Evolutionary conservation across 2,329 filamentous ascomycete species (phyloP).

Genomic region (Diplodia scrobiculata): DNA sequence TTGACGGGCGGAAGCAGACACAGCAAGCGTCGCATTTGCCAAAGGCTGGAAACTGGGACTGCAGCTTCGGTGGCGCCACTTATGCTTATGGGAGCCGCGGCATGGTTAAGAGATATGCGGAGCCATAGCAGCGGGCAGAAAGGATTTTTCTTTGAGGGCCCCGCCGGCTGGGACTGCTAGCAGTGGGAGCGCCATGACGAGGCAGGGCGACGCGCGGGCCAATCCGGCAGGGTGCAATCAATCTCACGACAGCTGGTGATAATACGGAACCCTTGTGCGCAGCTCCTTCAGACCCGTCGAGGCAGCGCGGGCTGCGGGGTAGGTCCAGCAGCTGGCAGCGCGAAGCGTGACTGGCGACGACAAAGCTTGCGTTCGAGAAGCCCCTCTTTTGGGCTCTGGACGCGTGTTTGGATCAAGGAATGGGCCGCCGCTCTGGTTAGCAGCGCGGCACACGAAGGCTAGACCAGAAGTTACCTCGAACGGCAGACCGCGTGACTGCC

Average conservation of each 20-base stretch:
- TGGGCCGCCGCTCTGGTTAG: constrained; percentile 21
- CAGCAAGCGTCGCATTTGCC: constrained; percentile 21
- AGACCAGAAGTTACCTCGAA: constrained; percentile 22
- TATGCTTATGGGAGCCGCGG: constrained; percentile 23
- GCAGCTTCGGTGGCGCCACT: constrained; percentile 22
- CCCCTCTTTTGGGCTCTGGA: constrained; percentile 17
- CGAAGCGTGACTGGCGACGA: not conserved
- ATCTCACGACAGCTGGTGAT: constrained; percentile 26
- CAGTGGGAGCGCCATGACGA: not conserved
- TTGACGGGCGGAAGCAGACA: constrained; percentile 4
- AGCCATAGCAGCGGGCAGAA: constrained; percentile 3
- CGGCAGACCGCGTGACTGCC: constrained; percentile 22
- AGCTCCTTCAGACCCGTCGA: constrained; percentile 8
- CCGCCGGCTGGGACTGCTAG: constrained; percentile 6
- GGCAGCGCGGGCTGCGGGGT: constrained; percentile 7
- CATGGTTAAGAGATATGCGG: constrained; percentile 4
- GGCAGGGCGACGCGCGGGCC: constrained; percentile 6
- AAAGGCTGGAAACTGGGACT: constrained; percentile 1
- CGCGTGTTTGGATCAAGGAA: constrained; percentile 19
- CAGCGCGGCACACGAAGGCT: constrained; percentile 26
- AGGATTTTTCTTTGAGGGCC: constrained; percentile 2
- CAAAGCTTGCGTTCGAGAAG: constrained; percentile 19
- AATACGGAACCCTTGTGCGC: constrained; percentile 21
- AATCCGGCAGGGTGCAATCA: constrained; percentile 21
- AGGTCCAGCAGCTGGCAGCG: not conserved